Conservation (phyloP, 2,329 filamentous ascomycete species). For the Westerdykella aurantiaca region DNA sequence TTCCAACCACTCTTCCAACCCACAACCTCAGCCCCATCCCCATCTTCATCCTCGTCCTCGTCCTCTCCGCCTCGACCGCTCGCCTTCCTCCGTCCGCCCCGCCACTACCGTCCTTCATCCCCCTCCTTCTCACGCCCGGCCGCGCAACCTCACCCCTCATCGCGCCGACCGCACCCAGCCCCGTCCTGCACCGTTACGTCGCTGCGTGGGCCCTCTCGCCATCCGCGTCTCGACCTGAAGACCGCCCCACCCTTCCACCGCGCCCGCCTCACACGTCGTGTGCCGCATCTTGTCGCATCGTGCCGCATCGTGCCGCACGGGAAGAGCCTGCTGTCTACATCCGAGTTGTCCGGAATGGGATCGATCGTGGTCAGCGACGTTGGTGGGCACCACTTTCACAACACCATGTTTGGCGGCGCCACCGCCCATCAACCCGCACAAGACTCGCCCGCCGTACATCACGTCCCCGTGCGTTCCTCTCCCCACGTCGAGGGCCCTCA, state of each 20-base stretch:
- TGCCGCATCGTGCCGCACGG: not conserved
- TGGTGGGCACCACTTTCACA: conserved; percentile 67
- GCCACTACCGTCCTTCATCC: not conserved
- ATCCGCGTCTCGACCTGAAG: conserved; percentile 15
- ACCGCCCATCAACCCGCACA: conserved; percentile 39
- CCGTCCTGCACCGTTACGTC: conserved; percentile 4
- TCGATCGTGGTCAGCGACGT: conserved; percentile 61
- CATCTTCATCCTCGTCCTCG: too few relatives aligned
- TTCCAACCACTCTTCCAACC: not conserved
- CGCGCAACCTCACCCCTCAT: conserved; percentile 1
- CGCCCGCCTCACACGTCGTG: conserved; percentile 3
- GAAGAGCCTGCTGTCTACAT: conserved; percentile 4
- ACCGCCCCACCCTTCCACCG: not conserved
- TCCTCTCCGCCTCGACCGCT: conserved; percentile 4
- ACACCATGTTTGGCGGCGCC: conserved; percentile 57
- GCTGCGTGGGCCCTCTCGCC: conserved; percentile 7
- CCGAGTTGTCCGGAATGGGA: conserved; percentile 49
- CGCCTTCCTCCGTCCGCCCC: conserved; percentile 6
- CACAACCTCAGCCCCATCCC: not conserved
- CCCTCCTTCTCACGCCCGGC: not conserved
- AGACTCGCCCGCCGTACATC: conserved; percentile 33
- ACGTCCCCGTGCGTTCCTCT: conserved; percentile 30
- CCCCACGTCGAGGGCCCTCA: conserved; percentile 22
- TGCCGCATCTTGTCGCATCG: conserved; percentile 2
- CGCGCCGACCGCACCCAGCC: conserved; percentile 10